Evolutionary conservation across 2,329 filamentous ascomycete genomes (phyloP), one percentile per base, ranked within the genome.

Genomic region (Arachnopeziza araneosa): DNA sequence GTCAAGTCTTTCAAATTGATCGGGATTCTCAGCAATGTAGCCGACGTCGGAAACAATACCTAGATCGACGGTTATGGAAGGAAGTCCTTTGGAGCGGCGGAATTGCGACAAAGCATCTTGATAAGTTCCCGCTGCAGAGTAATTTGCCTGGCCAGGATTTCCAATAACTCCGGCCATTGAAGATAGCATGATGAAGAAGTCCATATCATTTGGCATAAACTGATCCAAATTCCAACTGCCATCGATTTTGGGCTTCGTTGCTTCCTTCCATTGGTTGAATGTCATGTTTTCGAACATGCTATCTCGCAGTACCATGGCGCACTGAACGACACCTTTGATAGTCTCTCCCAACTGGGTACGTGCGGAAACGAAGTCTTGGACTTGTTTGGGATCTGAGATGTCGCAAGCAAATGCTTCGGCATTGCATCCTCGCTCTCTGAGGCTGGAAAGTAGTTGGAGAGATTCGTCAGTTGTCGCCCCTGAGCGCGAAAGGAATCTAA

Each of bases 101-200:
- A 70, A 70, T 1, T 66, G 53, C 0, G 71, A 67, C 32, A 76
- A 70, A 1, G 67, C 64, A 54, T 77, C 75, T 1, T 75, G 68
- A 63, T 72, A 77, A 9, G 63, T 66, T 58, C 77, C 77, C 2
- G 69, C 71, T 0, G 74, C 69, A n/a, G 68, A 70, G 53, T 78
- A 78, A 50, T 75, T 75, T 24, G 61, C 64, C 55, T 78, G 74
- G 0, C 67, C 71, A 0, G 72, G 62, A 0, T 60, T 68, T 0
- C 73, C 75, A 0, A 74, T 59, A 4, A 60, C 67, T 0, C 70
- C 73, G 0, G 69, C 67, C 5, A 71, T 59, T 32, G 61, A 72
- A 53, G 56, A 71, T 63, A 54, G 68, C 60, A 74, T 65, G 26
- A 75, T 55, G 63, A 76, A 76, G 66, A 76, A 75, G 65, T 76